Conservation (phyloP, 768 basidiomycete genomes). For the Mycena latifolia region DNA sequence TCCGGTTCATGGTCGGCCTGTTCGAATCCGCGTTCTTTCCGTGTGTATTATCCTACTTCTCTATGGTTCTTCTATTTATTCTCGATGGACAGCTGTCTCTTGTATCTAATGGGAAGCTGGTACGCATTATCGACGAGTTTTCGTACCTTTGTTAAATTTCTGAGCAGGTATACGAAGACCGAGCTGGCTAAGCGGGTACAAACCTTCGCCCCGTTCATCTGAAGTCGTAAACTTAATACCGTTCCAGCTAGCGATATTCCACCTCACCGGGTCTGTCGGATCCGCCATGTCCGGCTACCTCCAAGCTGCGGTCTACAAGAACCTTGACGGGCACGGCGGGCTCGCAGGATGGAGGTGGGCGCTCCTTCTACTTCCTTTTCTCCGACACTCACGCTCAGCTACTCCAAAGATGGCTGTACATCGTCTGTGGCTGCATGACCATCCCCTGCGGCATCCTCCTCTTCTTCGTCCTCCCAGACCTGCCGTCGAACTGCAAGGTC, state of each 20-base stretch:
- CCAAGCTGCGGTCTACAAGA: conserved; percentile 41
- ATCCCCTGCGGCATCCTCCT: conserved; percentile 39
- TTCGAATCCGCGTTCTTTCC: conserved; percentile 43
- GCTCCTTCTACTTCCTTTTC: not conserved
- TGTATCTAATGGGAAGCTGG: conserved; percentile 43
- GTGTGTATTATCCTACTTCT: conserved; percentile 7
- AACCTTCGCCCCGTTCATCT: not conserved
- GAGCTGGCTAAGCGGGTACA: conserved; percentile 40
- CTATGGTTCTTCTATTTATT: not conserved
- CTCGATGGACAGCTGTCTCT: not conserved
- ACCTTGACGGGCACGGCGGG: conserved; percentile 38
- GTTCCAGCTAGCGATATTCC: conserved; percentile 38
- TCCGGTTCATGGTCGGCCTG: conserved; percentile 40
- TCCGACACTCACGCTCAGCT: not conserved
- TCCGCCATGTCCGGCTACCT: conserved; percentile 42
- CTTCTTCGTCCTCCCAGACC: conserved; percentile 39
- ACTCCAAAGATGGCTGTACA: conserved; percentile 40
- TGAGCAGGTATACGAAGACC: conserved; percentile 34
- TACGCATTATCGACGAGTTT: conserved; percentile 3
- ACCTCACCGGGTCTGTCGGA: conserved; percentile 41
- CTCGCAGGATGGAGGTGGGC: conserved; percentile 41
- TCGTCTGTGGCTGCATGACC: conserved; percentile 43
- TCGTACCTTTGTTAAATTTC: not conserved
- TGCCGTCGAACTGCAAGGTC: conserved; percentile 40
- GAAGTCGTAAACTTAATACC: not conserved